These are phyloP conservation scores for Lachancea waltii DNA, from an alignment of 805 yeast species.

Conservation along the genomic window DNA sequence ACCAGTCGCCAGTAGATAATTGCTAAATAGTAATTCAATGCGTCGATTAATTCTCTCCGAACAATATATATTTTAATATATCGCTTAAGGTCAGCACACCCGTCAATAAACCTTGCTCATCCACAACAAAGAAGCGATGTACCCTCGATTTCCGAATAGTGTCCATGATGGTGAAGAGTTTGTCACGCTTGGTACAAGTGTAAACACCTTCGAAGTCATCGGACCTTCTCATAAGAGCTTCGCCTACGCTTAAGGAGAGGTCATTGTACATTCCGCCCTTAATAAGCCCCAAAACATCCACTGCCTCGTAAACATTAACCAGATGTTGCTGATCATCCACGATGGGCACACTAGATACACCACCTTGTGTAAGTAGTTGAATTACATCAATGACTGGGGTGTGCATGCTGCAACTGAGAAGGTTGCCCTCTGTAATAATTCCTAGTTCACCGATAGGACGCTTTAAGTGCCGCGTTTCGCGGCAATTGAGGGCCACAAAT, in stretches of 20 bases:
- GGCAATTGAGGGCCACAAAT: conserved; percentile 92
- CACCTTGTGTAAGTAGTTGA: conserved; percentile 63
- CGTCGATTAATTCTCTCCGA: conserved; percentile 45
- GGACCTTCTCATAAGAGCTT: conserved; percentile 80
- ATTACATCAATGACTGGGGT: conserved; percentile 95
- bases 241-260: conserved; percentile 86
- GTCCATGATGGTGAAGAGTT: conserved; percentile 83
- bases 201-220: conserved; percentile 98
- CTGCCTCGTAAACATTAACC: conserved; percentile 91
- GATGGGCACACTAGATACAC: conserved; percentile 92
- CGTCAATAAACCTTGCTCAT: conserved; percentile 64
- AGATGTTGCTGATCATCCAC: conserved; percentile 63
- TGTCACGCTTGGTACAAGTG: conserved; percentile 85
- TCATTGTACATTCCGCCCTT: conserved; percentile 94
- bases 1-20: too few relatives aligned
- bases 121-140: conserved; percentile 89
- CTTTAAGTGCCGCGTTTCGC: conserved; percentile 78
- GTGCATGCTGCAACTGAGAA: conserved; percentile 79
- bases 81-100: conserved; percentile 91
- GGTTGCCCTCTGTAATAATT: conserved; percentile 48
- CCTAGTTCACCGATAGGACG: conserved; percentile 67
- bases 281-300: conserved; percentile 84
- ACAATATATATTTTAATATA: conserved; percentile 73
- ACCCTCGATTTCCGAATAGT: conserved; percentile 86
- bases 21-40: too few relatives aligned